A percentile compares a stretch with the other conserved stretches of the same genome.
Conservation (phyloP, 2,329 filamentous ascomycete genomes). For the Sordariomycetes sp. region DNA sequence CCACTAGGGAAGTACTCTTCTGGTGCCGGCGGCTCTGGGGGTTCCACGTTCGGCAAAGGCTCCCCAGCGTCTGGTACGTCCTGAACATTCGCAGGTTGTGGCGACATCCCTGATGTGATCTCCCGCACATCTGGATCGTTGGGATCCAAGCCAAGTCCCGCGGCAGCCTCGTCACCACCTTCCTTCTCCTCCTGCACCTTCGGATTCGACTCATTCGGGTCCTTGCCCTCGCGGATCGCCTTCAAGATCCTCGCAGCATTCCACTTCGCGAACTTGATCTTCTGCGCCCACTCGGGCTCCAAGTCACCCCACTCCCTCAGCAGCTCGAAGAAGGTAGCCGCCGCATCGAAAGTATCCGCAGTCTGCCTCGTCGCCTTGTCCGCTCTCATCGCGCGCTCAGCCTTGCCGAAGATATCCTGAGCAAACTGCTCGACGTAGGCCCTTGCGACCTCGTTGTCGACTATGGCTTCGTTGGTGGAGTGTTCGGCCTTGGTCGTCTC, state of each 20-base stretch:
- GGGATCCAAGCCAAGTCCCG: slow-evolving; percentile 43
- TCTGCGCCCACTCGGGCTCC: slow-evolving; percentile 68
- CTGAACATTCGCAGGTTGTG: slow-evolving; percentile 38
- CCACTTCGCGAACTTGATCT: slow-evolving; percentile 95
- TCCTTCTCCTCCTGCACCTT: slow-evolving; percentile 3
- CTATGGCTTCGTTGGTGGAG: slow-evolving; percentile 70
- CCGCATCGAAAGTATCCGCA: slow-evolving; percentile 86
- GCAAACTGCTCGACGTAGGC: slow-evolving; percentile 94
- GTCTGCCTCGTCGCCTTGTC: slow-evolving; percentile 87
- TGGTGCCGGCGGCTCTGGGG: slow-evolving; percentile 11
- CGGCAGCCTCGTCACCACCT: slow-evolving; percentile 10
- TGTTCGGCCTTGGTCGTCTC: slow-evolving; percentile 56
- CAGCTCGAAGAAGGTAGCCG: slow-evolving; percentile 85
- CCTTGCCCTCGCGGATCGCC: slow-evolving; percentile 80
- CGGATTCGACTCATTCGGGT: slow-evolving; percentile 89
- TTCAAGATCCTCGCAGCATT: slow-evolving; percentile 86
- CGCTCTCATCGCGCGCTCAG: slow-evolving; percentile 70
- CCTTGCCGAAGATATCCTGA: slow-evolving; percentile 76
- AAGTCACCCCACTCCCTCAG: slow-evolving; percentile 72
- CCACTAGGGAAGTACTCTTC: slow-evolving; percentile 23
- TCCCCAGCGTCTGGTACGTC: slow-evolving; percentile 39
- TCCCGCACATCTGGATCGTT: slow-evolving; percentile 56
- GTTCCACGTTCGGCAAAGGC: slow-evolving; percentile 9
- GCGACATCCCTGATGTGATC: slow-evolving; percentile 25
- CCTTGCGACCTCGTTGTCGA: slow-evolving; percentile 77